These are phyloP conservation scores for Claviceps digitariae DNA, from an alignment of 2,329 filamentous ascomycete genomes.

Conservation along the genomic window DNA sequence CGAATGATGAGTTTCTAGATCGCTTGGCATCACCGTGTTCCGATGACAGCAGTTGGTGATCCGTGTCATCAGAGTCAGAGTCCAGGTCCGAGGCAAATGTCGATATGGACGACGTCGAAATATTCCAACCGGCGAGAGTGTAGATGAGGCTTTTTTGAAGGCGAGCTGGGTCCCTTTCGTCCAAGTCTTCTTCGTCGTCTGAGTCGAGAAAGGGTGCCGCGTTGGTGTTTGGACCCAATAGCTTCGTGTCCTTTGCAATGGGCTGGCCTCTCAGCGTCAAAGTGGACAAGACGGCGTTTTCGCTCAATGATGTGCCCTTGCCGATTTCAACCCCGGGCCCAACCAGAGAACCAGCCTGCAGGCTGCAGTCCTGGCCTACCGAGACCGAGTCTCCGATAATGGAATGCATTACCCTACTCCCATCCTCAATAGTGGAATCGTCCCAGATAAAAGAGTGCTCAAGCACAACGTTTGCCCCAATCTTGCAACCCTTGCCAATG, in stretches of 20 bases:
- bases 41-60: slow-evolving; percentile 42
- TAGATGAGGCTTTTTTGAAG: slow-evolving; percentile 45
- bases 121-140: slow-evolving; percentile 36
- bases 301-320: slow-evolving; percentile 38
- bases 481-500: slow-evolving; percentile 72
- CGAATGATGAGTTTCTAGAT: slow-evolving; percentile 56
- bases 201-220: slow-evolving; percentile 34
- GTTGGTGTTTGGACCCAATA: slow-evolving; percentile 37
- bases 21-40: slow-evolving; percentile 33
- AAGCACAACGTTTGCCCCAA: slow-evolving; percentile 72
- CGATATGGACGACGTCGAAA: slow-evolving; percentile 43
- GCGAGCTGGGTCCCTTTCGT: slow-evolving; percentile 33
- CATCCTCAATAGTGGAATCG: slow-evolving; percentile 62
- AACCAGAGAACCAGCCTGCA: slow-evolving; percentile 63
- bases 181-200: slow-evolving; percentile 32
- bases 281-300: slow-evolving; percentile 20
- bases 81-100: slow-evolving; percentile 51
- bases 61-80: slow-evolving; percentile 47
- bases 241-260: slow-evolving; percentile 25
- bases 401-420: slow-evolving; percentile 53
- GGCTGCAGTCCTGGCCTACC: slow-evolving; percentile 55
- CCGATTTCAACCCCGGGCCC: slow-evolving; percentile 65
- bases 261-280: slow-evolving; percentile 23
- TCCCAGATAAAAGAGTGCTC: slow-evolving; percentile 83
- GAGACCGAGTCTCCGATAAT: slow-evolving; percentile 62